Base-by-base conservation (phyloP, 768 basidiomycete species). In the Austroboletus festivus region DNA sequence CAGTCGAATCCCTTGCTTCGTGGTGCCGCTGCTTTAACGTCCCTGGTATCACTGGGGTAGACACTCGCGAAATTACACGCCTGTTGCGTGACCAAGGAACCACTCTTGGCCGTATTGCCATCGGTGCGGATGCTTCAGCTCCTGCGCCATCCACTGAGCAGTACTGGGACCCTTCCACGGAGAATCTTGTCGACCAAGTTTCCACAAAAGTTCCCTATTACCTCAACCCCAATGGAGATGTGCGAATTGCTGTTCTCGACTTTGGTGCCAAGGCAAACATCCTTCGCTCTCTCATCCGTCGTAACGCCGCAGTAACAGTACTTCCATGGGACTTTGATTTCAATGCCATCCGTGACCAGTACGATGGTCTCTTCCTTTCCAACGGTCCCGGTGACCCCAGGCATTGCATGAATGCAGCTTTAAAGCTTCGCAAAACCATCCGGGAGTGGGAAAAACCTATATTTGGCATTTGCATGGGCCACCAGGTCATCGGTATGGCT, bases 381-480 rank as follows among this genome's bases (percentile, higher is more conserved):
- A 99, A 99, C 68, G 96, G 96, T 7, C 96, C 96, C 8, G 96
- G 96, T 54, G 93, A 95, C 69, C 96, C 96, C 5, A 74, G 73
- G 52, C 86, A 89, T 54, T 94, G 92, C 70, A 84, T 85, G 80
- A 83, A 89, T 47, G 92, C 92, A 19, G 89, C 84, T 10, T 61
- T 83, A 48, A 81, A 87, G 52, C 80, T 98, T 38, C 81, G 91
- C 57, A 79, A 78, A 60, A 95, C 93, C 11, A 69, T 99, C 43
- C 59, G 76, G 26, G 91, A 94, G 69, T 98, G 95, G 95, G 71
- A 83, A 64, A 91, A 84, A 64, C 96, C 96, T 11, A 78, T 98
- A 34, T 98, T 98, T 57, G 96, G 96, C 46, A 94, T 99, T 57
- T 99, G 96, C 71, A 98, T 99, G 96, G 96, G 95, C 43, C 92